These are phyloP conservation scores for Rhodocollybia butyracea DNA, from an alignment of 768 basidiomycete species.

Conservation along the genomic window DNA sequence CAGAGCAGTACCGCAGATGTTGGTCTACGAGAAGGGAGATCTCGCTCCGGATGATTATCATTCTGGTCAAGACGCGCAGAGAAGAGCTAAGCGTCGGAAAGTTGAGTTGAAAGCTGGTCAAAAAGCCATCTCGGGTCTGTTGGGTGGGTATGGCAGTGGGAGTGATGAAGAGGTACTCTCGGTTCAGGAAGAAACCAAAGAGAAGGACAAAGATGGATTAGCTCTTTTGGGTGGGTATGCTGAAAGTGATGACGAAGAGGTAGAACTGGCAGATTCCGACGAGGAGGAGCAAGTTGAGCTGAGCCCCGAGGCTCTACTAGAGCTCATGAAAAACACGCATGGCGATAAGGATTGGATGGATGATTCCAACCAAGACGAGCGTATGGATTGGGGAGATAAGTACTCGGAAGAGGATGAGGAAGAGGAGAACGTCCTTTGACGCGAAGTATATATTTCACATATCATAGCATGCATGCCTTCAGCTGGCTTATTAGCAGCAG, in stretches of 20 bases:
- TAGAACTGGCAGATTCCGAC: constrained; percentile 32
- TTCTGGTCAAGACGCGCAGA: constrained; percentile 28
- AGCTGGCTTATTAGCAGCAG: no score
- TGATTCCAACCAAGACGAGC: constrained; percentile 27
- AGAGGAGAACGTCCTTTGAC: background rate
- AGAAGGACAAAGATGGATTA: constrained; percentile 32
- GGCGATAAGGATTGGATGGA: constrained; percentile 25
- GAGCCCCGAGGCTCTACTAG: constrained; percentile 38
- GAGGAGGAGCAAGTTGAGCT: constrained; percentile 33
- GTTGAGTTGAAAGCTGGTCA: constrained; percentile 49
- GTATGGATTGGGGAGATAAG: constrained; percentile 6
- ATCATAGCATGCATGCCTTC: no score
- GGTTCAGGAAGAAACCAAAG: constrained; percentile 29
- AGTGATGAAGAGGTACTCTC: no score
- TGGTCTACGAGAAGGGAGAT: background rate
- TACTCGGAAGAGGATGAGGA: constrained; percentile 30
- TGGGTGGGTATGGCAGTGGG: constrained; percentile 61
- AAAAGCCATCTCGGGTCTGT: constrained; percentile 51
- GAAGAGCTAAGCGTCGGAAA: constrained; percentile 52
- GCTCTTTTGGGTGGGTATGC: constrained; percentile 43
- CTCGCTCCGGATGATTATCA: background rate
- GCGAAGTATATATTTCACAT: background rate
- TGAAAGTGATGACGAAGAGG: constrained; percentile 43
- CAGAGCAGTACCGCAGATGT: background rate
- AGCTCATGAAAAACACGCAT: constrained; percentile 36